Evolutionary conservation across 768 basidiomycete genomes (phyloP).

Genomic region (Naematelia aurantialba): DNA sequence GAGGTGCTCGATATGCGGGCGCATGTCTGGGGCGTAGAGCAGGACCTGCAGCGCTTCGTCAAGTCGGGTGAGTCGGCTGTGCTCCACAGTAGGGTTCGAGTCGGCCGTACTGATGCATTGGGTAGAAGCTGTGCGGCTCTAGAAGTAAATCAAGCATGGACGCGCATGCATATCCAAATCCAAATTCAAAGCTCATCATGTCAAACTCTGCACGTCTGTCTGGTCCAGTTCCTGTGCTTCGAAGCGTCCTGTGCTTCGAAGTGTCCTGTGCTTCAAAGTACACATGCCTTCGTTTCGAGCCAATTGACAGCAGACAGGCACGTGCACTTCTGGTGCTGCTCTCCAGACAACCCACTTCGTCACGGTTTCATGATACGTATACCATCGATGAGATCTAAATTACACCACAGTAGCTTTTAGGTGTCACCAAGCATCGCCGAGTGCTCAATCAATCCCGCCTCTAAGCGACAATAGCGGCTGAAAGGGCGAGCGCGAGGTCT

Average conservation of each 20-base stretch:
- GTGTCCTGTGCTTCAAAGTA: too few relatives aligned
- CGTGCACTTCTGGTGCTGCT: too few relatives aligned
- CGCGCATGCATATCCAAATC: neutral
- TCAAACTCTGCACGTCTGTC: too few relatives aligned
- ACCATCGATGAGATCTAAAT: neutral
- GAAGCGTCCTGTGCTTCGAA: too few relatives aligned
- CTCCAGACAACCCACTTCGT: too few relatives aligned
- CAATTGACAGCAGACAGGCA: too few relatives aligned
- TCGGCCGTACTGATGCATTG: too few relatives aligned
- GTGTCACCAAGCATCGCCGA: neutral
- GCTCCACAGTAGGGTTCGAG: too few relatives aligned
- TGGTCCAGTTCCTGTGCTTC: too few relatives aligned
- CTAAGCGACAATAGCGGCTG: neutral
- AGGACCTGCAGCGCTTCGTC: slow-evolving; percentile 45
- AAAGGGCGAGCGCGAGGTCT: neutral
- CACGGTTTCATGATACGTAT: neutral
- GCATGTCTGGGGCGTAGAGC: slow-evolving; percentile 51
- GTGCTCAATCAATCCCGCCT: too few relatives aligned
- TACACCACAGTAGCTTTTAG: neutral
- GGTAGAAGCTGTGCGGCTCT: neutral
- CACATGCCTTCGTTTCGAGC: too few relatives aligned
- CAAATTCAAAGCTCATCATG: neutral
- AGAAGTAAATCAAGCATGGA: neutral
- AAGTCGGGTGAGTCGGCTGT: slow-evolving; percentile 36
- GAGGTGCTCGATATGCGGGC: slow-evolving; percentile 49